These are phyloP conservation scores for Colletotrichum melonis DNA, from an alignment of 2,329 filamentous ascomycete genomes.

Conservation along the genomic window DNA sequence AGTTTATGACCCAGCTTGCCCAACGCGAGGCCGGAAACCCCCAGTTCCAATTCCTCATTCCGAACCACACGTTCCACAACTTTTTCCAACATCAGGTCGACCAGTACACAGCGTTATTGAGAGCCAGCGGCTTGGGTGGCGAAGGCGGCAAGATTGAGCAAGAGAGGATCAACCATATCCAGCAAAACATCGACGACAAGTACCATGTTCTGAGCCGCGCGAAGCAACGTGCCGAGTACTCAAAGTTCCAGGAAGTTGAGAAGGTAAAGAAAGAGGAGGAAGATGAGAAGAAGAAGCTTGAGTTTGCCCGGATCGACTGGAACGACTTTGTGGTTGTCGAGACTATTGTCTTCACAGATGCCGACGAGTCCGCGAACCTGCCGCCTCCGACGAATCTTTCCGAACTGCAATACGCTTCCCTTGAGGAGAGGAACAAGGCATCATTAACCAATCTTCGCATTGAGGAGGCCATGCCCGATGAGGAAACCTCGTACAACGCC, in stretches of 20 bases:
- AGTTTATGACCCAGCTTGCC: slow-evolving; percentile 89
- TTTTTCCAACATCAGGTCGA: slow-evolving; percentile 94
- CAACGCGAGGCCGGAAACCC: slow-evolving; percentile 91
- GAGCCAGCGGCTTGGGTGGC: slow-evolving; percentile 74
- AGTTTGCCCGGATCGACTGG: slow-evolving; percentile 93
- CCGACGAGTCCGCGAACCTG: slow-evolving; percentile 86
- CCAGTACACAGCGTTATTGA: slow-evolving; percentile 87
- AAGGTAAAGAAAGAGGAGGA: slow-evolving; percentile 91
- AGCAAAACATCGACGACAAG: slow-evolving; percentile 81
- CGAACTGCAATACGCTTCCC: slow-evolving; percentile 91
- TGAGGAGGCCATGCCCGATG: slow-evolving; percentile 93
- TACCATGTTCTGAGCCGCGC: slow-evolving; percentile 84
- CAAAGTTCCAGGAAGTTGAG: slow-evolving; percentile 85
- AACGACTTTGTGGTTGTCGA: slow-evolving; percentile 97
- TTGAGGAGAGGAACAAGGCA: slow-evolving; percentile 94
- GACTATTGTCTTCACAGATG: slow-evolving; percentile 91
- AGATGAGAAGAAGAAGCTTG: slow-evolving; percentile 80
- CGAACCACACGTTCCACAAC: slow-evolving; percentile 95
- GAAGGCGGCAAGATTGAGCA: slow-evolving; percentile 76
- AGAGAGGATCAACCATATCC: slow-evolving; percentile 77
- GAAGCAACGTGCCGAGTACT: slow-evolving; percentile 87
- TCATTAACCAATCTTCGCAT: slow-evolving; percentile 88
- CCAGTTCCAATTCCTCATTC: slow-evolving; percentile 95
- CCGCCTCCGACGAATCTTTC: slow-evolving; percentile 90
- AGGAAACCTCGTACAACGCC: slow-evolving; percentile 69